These are phyloP conservation scores for Tetratostichococcus sp. DNA, from an alignment of 139 green algal species.

Conservation along the genomic window DNA sequence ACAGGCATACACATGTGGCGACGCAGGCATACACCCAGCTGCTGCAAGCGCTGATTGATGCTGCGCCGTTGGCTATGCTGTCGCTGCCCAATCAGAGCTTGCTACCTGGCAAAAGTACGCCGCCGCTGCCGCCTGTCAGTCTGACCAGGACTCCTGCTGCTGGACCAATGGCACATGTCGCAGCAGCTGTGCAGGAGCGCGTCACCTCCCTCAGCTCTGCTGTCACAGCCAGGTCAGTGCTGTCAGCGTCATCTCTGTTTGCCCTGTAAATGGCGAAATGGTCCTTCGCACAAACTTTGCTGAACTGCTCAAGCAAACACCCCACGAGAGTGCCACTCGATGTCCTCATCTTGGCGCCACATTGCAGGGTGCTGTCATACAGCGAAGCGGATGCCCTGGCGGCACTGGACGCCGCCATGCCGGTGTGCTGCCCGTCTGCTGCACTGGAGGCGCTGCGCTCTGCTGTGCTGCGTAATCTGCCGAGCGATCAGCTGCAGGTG, in stretches of 20 bases:
- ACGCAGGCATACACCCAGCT: neutral
- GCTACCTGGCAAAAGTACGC: neutral
- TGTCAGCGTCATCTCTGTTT: too few relatives aligned
- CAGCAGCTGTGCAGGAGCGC: neutral
- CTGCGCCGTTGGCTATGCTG: neutral
- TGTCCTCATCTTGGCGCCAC: too few relatives aligned
- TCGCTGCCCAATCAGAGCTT: neutral
- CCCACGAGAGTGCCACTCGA: too few relatives aligned
- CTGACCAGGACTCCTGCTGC: too few relatives aligned
- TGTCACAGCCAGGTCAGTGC: neutral
- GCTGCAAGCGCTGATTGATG: neutral
- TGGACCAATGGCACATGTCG: neutral
- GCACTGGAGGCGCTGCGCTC: neutral
- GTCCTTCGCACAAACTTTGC: too few relatives aligned
- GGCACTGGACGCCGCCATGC: neutral
- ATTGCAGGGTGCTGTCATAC: slow-evolving; percentile 4
- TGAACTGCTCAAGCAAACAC: too few relatives aligned
- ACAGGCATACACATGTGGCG: too few relatives aligned
- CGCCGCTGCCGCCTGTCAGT: too few relatives aligned
- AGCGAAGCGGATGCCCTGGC: neutral
- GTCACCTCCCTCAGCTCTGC: neutral
- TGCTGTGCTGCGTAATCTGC: neutral
- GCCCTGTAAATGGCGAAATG: too few relatives aligned
- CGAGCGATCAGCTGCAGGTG: neutral
- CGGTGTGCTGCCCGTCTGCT: neutral